Conservation (phyloP, 1,284 basidiomycete species). For the Ustilago tritici region DNA sequence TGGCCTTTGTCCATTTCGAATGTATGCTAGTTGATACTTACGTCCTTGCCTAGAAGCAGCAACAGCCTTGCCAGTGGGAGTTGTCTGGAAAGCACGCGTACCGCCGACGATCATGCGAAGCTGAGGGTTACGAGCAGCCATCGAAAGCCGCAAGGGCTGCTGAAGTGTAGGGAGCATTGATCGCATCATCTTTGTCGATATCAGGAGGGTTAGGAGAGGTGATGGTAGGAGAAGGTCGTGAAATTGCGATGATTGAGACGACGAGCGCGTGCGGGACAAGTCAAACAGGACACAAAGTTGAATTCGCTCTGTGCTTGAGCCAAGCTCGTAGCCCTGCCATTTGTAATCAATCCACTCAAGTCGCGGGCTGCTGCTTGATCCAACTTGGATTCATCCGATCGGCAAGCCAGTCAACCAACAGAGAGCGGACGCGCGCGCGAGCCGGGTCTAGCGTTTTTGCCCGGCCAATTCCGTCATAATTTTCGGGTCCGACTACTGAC, state of each 20-base stretch:
- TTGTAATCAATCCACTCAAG: constrained; percentile 14
- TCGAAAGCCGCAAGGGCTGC: constrained; percentile 56
- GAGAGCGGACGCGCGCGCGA: constrained; percentile 17
- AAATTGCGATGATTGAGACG: background rate
- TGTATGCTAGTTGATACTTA: constrained; percentile 28
- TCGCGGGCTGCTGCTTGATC: constrained; percentile 9
- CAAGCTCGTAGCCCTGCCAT: constrained; percentile 13
- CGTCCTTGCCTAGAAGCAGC: constrained; percentile 51
- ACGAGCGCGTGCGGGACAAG: constrained; percentile 18
- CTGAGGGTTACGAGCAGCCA: constrained; percentile 54
- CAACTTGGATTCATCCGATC: constrained; percentile 34
- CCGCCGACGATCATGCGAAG: constrained; percentile 57
- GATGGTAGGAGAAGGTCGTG: background rate
- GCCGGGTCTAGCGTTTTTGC: constrained; percentile 9
- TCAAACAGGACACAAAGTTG: background rate
- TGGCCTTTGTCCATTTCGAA: background rate
- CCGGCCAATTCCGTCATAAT: constrained; percentile 42
- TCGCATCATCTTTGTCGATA: constrained; percentile 28
- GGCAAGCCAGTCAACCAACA: background rate
- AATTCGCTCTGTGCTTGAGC: constrained; percentile 17
- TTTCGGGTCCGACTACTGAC: constrained; percentile 8
- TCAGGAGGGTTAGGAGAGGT: background rate
- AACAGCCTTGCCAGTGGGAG: constrained; percentile 23
- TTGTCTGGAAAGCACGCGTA: constrained; percentile 55
- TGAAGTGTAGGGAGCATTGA: constrained; percentile 45